These are phyloP conservation scores for Scheffersomyces parashehatae DNA, from an alignment of 1,139 yeast species.

Conservation along the genomic window DNA sequence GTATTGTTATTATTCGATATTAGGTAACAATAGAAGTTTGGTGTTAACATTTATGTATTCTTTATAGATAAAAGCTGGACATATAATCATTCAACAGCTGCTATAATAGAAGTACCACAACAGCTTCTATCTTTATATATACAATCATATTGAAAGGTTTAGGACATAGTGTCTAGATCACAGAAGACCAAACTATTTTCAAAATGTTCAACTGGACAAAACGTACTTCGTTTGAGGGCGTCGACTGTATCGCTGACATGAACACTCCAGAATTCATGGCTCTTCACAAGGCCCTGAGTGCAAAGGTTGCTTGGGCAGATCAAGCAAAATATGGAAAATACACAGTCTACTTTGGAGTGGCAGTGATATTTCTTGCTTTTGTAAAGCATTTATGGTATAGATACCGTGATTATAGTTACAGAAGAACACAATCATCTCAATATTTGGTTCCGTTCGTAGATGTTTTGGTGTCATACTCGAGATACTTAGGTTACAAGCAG, in stretches of 20 bases:
- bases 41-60: too few relatives aligned
- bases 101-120: too few relatives aligned
- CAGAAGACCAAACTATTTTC: too few relatives aligned
- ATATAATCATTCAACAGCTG: too few relatives aligned
- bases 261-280: slow-evolving; percentile 26
- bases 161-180: too few relatives aligned
- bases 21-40: too few relatives aligned
- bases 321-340: slow-evolving; percentile 46
- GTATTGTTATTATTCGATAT: too few relatives aligned
- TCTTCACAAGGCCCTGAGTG: slow-evolving; percentile 34
- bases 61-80: too few relatives aligned
- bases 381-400: slow-evolving; percentile 40
- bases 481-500: slow-evolving; percentile 52
- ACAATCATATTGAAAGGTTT: too few relatives aligned
- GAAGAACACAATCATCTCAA: slow-evolving; percentile 11
- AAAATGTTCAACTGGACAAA: not conserved
- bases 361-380: slow-evolving; percentile 35
- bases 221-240: slow-evolving; percentile 28
- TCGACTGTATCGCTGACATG: slow-evolving; percentile 48
- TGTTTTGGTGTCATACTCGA: slow-evolving; percentile 37
- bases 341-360: slow-evolving; percentile 47
- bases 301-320: slow-evolving; percentile 37
- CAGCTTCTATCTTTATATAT: too few relatives aligned
- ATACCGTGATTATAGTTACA: slow-evolving; percentile 33
- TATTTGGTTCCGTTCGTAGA: slow-evolving; percentile 21